Conservation (phyloP, 306 rosid genomes). For the Dicorynia guianensis region DNA sequence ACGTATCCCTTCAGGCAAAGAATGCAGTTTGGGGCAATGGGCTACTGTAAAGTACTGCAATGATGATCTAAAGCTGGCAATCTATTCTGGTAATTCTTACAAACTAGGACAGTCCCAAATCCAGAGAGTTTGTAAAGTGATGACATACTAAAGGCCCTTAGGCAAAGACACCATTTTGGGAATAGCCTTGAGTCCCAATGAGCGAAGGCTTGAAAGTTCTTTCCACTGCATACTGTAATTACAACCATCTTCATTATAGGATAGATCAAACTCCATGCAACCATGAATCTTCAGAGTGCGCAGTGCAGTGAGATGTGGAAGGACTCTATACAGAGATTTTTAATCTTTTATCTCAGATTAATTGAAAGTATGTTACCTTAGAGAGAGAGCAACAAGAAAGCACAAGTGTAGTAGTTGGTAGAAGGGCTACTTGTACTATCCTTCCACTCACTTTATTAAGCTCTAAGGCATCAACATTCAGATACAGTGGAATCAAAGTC, state of each 20-base stretch:
- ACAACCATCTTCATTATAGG: conserved; percentile 12
- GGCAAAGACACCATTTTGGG: conserved; percentile 20
- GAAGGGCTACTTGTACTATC: background rate
- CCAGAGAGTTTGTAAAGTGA: background rate
- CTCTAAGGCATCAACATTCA: too few relatives aligned
- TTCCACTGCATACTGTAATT: conserved; percentile 15
- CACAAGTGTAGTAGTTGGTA: background rate
- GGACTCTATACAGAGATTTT: background rate
- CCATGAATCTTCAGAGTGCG: accelerated
- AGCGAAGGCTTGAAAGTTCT: background rate
- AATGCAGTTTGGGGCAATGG: background rate
- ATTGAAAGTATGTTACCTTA: accelerated
- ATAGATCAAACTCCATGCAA: background rate
- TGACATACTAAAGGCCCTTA: conserved; percentile 4
- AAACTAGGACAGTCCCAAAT: accelerated
- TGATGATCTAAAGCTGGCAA: background rate
- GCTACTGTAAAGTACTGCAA: background rate
- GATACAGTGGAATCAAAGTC: conserved; percentile 3
- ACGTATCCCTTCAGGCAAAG: background rate
- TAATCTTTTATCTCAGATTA: background rate
- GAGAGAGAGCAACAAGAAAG: background rate
- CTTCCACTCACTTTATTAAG: too few relatives aligned
- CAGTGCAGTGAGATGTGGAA: conserved; percentile 17
- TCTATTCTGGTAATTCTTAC: background rate
- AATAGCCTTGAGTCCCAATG: accelerated